phyloP scores from a whole-genome alignment of 202 grass and related monocot genomes.

The Dendrocalamus latiflorus region DNA sequence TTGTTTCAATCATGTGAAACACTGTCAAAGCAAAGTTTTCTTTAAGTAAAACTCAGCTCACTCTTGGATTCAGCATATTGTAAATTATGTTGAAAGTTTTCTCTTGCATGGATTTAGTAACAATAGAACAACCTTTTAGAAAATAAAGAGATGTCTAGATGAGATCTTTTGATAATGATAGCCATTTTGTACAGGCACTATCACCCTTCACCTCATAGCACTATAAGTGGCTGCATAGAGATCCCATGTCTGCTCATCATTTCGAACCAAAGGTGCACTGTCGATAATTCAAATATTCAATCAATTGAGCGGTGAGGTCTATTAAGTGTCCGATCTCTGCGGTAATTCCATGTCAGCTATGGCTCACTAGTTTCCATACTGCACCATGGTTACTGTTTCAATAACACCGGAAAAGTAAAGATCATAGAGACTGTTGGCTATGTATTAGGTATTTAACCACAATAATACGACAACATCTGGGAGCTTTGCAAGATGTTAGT shows the following conservation, averaged over 20 bases:
- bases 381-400: background rate
- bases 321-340: background rate
- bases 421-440: background rate
- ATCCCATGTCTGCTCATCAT: slow-evolving; percentile 12
- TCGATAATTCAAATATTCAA: background rate
- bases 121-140: background rate
- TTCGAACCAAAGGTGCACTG: slow-evolving; percentile 2
- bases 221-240: background rate
- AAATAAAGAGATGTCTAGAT: background rate
- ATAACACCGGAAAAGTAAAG: background rate
- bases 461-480: background rate
- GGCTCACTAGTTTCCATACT: background rate
- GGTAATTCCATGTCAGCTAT: background rate
- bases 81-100: slow-evolving; percentile 1
- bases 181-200: background rate
- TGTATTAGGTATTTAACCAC: slow-evolving; percentile 1
- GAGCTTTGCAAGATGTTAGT: background rate
- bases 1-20: slow-evolving; percentile 9
- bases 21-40: background rate
- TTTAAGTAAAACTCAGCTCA: slow-evolving; percentile 1
- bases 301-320: background rate
- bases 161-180: background rate
- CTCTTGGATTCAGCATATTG: background rate
- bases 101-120: background rate
- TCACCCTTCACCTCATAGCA: background rate